phyloP scores from a whole-genome alignment of 805 yeast species.

The Saccharomycopsis sp. region DNA sequence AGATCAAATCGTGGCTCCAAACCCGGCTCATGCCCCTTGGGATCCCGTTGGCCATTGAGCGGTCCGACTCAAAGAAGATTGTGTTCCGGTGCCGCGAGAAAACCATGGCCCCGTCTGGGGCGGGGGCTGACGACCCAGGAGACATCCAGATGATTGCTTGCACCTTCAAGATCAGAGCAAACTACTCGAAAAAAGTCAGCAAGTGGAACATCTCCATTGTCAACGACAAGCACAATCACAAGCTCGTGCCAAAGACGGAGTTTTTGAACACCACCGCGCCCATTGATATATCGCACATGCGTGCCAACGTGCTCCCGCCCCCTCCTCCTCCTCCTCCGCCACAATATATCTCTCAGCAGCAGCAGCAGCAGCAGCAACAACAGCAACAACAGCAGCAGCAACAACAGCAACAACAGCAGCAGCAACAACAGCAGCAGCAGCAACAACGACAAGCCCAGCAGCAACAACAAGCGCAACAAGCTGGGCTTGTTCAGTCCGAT shows the following conservation, averaged over 20 bases:
- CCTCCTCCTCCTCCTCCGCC: neutral
- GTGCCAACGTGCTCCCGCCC: neutral
- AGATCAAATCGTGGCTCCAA: slow-evolving; percentile 20
- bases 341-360: neutral
- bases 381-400: neutral
- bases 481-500: neutral
- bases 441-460: neutral
- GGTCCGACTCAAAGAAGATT: slow-evolving; percentile 27
- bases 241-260: slow-evolving; percentile 6
- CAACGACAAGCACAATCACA: slow-evolving; percentile 20
- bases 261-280: slow-evolving; percentile 3
- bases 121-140: neutral
- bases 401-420: neutral
- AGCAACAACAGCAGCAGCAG: neutral
- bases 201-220: slow-evolving; percentile 21
- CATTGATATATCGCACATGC: slow-evolving; percentile 9
- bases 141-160: slow-evolving; percentile 10
- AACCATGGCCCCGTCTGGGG: neutral
- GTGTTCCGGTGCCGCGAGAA: slow-evolving; percentile 26
- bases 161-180: slow-evolving; percentile 20
- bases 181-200: slow-evolving; percentile 16
- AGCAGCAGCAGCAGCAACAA: neutral
- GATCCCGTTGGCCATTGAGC: slow-evolving; percentile 24
- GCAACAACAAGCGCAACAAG: neutral
- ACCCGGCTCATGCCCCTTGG: slow-evolving; percentile 16